Evolutionary conservation across 1,139 yeast species (phyloP), one percentile per base, ranked within the genome.

Genomic region (Yamadazyma songkhlaensis): DNA sequence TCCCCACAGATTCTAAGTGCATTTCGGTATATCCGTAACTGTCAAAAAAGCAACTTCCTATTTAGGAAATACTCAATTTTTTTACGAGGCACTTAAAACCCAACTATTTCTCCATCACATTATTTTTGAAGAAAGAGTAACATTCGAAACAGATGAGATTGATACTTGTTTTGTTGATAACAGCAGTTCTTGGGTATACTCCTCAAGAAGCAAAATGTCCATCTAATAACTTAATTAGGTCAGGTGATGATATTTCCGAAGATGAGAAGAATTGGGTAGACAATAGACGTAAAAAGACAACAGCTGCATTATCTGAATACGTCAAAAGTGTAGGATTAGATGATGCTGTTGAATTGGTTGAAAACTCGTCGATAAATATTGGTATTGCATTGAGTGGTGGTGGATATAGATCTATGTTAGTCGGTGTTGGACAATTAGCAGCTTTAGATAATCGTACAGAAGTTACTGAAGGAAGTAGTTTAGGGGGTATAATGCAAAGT

Each of bases 371-470:
- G 43, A 67, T 76, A 38, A 71, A 64, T 35, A 69, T 87, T 38
- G 96, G 84, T 3, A 54, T 88, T 14, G 89, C 95, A 3, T 84
- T 86, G 54, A 80, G 92, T 5, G 97, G 97, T 29, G 97, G 97
- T 51, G 95, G 96, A 3, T 88, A 86, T 61, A 74, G 97, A 42
- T 95, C 96, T 36, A 86, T 88, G 96, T 63, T 88, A 30, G 63
- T 72, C 39, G 96, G 96, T n/a, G 96, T 95, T 2, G 96, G 97
- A 29, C 81, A 82, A 57, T 60, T 88, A 29, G 68, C 90, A 11
- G 96, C 92, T 1, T 60, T 87, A 42, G 97, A 89, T 56, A 74
- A 77, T 49, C 72, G 96, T 51, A 83, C 94, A 6, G 61, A 57
- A 2, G 41, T 44, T 7, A 74, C 74, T 4, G 23, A 39, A 8